Evolutionary conservation across 2,329 filamentous ascomycete species (phyloP).

Genomic region (Trichoderma sp.): DNA sequence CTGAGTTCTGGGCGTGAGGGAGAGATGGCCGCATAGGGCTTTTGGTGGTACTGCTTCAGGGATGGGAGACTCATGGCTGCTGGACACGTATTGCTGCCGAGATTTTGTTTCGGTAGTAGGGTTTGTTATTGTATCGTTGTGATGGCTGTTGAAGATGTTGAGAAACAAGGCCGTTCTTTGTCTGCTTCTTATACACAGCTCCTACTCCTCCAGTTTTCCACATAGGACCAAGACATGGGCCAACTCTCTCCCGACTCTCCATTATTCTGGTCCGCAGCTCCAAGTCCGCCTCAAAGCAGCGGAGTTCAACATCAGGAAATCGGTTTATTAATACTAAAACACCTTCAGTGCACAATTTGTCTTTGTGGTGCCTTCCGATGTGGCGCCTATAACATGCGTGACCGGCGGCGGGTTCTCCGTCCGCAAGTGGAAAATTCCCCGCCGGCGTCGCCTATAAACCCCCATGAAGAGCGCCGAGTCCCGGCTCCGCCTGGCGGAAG

Average conservation of each 20-base stretch:
- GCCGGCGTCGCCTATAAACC: background rate
- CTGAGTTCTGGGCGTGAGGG: conserved; percentile 42
- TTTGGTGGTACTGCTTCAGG: conserved; percentile 32
- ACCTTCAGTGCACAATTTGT: background rate
- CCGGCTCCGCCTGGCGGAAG: conserved; percentile 19
- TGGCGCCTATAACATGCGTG: background rate
- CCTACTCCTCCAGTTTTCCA: background rate
- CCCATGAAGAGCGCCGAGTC: background rate
- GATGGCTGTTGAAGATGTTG: background rate
- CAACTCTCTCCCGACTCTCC: background rate
- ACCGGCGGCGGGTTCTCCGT: background rate
- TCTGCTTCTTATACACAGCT: background rate
- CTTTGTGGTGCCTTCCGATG: background rate
- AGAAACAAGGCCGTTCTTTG: background rate
- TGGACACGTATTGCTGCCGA: background rate
- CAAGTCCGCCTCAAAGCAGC: conserved; percentile 7
- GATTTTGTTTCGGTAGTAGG: background rate
- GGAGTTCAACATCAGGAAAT: background rate
- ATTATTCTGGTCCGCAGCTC: background rate
- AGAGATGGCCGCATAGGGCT: conserved; percentile 42
- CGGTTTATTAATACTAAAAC: background rate
- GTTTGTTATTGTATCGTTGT: background rate
- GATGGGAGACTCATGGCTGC: conserved; percentile 11
- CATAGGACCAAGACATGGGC: background rate
- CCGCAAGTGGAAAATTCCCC: conserved; percentile 15